phyloP scores from a whole-genome alignment of 345 rosid species.

The Eucalyptus curtisii region DNA sequence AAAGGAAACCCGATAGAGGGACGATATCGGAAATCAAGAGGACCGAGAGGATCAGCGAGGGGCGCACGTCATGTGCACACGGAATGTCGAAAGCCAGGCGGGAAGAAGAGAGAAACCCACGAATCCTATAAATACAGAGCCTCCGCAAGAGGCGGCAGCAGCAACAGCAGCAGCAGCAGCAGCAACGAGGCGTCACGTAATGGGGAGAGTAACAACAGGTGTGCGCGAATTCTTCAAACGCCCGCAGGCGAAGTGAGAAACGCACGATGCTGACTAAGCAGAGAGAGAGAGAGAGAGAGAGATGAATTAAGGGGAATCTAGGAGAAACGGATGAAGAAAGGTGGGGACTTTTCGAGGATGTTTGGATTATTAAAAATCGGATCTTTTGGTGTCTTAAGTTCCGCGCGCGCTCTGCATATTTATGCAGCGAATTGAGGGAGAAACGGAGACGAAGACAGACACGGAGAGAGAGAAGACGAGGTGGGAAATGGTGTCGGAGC shows the following conservation, averaged over 20 bases:
- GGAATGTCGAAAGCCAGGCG: not conserved
- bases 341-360: not conserved
- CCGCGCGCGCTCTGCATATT: not conserved
- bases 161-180: not conserved
- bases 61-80: not conserved
- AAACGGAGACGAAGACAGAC: too few relatives aligned
- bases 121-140: not conserved
- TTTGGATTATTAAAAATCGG: not conserved
- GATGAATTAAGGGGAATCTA: not conserved
- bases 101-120: not conserved
- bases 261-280: not conserved
- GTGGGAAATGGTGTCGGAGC: slow-evolving; percentile 4
- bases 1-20: not conserved
- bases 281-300: not conserved
- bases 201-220: not conserved
- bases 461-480: not conserved
- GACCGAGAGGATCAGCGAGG: not conserved
- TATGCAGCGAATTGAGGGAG: not conserved
- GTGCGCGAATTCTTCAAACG: not conserved
- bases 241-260: not conserved
- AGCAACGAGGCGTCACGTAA: not conserved
- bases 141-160: not conserved
- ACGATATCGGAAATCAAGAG: not conserved
- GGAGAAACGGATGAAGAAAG: not conserved
- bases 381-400: not conserved